Evolutionary conservation across 768 basidiomycete species (phyloP).

Genomic region (Daedalea quercina): DNA sequence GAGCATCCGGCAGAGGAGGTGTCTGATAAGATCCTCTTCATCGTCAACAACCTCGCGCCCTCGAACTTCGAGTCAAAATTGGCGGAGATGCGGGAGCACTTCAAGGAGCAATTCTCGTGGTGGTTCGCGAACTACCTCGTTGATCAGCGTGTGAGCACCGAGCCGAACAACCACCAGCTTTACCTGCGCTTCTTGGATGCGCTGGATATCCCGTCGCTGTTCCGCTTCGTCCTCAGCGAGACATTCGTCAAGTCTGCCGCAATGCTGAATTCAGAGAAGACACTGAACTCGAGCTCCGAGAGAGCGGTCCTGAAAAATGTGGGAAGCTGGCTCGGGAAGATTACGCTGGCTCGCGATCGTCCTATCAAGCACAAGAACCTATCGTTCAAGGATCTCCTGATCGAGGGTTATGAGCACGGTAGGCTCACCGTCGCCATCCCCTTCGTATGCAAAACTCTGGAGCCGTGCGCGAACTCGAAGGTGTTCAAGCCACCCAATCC

Average conservation of each 20-base stretch:
- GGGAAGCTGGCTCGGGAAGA: slow-evolving; percentile 88
- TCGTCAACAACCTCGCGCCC: slow-evolving; percentile 95
- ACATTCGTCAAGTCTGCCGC: slow-evolving; percentile 82
- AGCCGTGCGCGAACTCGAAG: slow-evolving; percentile 81
- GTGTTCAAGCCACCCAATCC: slow-evolving; percentile 97
- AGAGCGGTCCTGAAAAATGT: slow-evolving; percentile 88
- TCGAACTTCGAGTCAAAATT: slow-evolving; percentile 89
- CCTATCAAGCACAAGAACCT: slow-evolving; percentile 92
- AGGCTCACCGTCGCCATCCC: slow-evolving; percentile 92
- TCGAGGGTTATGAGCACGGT: slow-evolving; percentile 91
- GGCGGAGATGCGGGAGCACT: slow-evolving; percentile 77
- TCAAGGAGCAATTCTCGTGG: slow-evolving; percentile 75
- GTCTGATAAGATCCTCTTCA: slow-evolving; percentile 93
- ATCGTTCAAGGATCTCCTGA: slow-evolving; percentile 94
- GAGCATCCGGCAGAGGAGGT: slow-evolving; percentile 75
- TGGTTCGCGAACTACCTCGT: slow-evolving; percentile 99
- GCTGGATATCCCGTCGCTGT: slow-evolving; percentile 59
- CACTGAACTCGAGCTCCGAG: slow-evolving; percentile 79
- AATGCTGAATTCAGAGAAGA: slow-evolving; percentile 88
- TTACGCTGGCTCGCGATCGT: slow-evolving; percentile 87
- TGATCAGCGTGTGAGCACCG: slow-evolving; percentile 90
- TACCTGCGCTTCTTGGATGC: slow-evolving; percentile 93
- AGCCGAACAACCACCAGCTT: slow-evolving; percentile 94
- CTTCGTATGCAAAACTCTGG: slow-evolving; percentile 95
- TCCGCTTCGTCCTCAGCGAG: slow-evolving; percentile 85